Evolutionary conservation across 495 filamentous ascomycete species (phyloP).

Genomic region (Daldinia bambusicola): DNA sequence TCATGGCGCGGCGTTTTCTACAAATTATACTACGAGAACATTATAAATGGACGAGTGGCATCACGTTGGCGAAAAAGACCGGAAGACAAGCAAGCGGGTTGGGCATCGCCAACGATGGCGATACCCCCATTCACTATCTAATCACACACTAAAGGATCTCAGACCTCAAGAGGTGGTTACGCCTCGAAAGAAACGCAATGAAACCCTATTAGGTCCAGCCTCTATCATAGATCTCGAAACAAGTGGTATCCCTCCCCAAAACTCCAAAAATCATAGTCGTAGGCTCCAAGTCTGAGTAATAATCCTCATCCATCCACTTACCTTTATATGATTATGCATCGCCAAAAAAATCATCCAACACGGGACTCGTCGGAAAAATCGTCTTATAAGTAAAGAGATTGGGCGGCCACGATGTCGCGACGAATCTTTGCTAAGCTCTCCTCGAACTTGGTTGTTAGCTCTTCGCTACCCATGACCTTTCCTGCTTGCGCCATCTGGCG

Average conservation of each 20-base stretch:
- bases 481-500: constrained; percentile 96
- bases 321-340: constrained; percentile 3
- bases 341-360: neutral
- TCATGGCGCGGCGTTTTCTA: constrained; percentile 16
- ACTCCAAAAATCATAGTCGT: constrained; percentile 29
- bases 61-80: constrained; percentile 16
- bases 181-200: constrained; percentile 6
- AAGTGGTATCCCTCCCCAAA: constrained; percentile 41
- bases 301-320: constrained; percentile 12
- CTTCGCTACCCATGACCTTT: constrained; percentile 97
- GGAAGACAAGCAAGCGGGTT: constrained; percentile 33
- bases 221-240: constrained; percentile 37
- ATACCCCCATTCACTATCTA: constrained; percentile 49
- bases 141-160: constrained; percentile 22
- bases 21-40: neutral
- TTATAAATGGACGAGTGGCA: neutral
- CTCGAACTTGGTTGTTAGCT: constrained; percentile 89
- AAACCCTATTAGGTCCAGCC: constrained; percentile 22
- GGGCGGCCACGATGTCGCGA: constrained; percentile 92
- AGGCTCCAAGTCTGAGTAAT: neutral
- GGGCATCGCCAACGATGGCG: constrained; percentile 43
- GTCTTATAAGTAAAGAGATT: constrained; percentile 82
- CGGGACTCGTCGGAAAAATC: neutral
- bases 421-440: constrained; percentile 81
- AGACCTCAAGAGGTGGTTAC: constrained; percentile 27